Base-by-base conservation (phyloP, 2,329 filamentous ascomycete genomes). In the Xylariales sp. region DNA sequence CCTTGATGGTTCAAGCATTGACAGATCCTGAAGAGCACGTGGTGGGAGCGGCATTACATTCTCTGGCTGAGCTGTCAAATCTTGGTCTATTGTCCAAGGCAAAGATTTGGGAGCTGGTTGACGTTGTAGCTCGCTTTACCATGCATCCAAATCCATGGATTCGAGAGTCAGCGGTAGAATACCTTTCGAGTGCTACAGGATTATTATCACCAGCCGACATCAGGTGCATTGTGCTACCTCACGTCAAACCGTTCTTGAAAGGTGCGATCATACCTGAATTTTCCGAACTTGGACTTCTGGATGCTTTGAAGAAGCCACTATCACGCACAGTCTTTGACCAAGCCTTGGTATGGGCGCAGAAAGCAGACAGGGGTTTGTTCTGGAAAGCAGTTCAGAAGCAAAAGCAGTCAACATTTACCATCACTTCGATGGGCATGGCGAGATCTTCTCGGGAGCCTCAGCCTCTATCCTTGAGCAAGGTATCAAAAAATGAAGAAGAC, bases 121-220 rank as follows among this genome's bases (percentile, higher is more conserved):
- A 94, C 46, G 81, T 91, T 28, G 79, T 91, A 11, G 83, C 78
- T 5, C 80, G 89, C 3, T 95, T 97, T 55, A 83, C 90, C 10
- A 83, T 95, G 71, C 93, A 98, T 58, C 93, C 93, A 0, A 97
- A 95, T 52, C 70, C 88, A 7, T 98, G 93, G 91, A 90, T 98
- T 40, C 80, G 91, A 27, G 91, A 97, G 64, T 87, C 91, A 8
- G 84, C 91, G 3, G 78, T 86, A 6, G 82, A 91, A 48, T 95
- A 96, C 51, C 70, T 97, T 27, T 80, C 88, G 3, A 80, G 85
- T 42, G 80, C 87, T 1, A 83, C 86, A 2, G 82, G 73, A 44
- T 89, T 84, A 53, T 63, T 97, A 12, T 86, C 87, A 1, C 68
- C 77, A 16, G 88, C 91, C 3, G 91, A 97, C 59, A 77, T 84